Evolutionary conservation across 2,329 filamentous ascomycete species (phyloP), one percentile per base, ranked within the genome.

Genomic region (Aquanectria penicillioides): DNA sequence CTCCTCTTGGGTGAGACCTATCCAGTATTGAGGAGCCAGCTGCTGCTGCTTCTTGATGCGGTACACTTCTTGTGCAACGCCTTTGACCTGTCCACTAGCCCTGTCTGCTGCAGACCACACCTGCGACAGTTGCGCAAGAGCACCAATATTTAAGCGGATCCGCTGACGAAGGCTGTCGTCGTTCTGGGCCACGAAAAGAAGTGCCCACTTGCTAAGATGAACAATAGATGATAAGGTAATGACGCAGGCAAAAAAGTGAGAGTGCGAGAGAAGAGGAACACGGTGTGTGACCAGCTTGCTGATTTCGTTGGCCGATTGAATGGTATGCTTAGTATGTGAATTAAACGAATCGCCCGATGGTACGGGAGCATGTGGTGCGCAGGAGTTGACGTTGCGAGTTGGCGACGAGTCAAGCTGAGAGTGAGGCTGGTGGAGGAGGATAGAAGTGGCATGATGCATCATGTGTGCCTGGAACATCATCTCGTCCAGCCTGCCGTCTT

Each of bases 381-480:
- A 92, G 1, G 88, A 88, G 20, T 84, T 91, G 64, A 91, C 81
- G 18, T 80, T 76, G 9, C 82, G 78, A 3, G 83, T 81, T 5
- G 83, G 83, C 40, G 84, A 86, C 22, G 81, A 85, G 73, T 90
- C 89, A 15, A 94, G 82, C 67, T 92, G 90, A 4, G 91, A 94
- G 54, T 90, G 86, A 8, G 91, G 91, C 64, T 94, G 89, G 71
- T 95, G 91, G 15, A 95, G 83, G 64, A 93, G 86, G 67, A 95
- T 92, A 1, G 88, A 83, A 59, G 83, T 86, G 6, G 83, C 83
- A 61, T 86, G 78, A 26, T 79, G 83, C 68, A 97, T 91, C 86
- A 96, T 94, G 62, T 92, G 89, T 1, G 92, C 93, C 73, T 96
- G 92, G 77, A 97, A 97, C 75, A 97, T 88, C 84, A 97, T 90